Evolutionary conservation across 805 yeast species (phyloP), one percentile per base, ranked within the genome.

Genomic region (Candida insectalens): DNA sequence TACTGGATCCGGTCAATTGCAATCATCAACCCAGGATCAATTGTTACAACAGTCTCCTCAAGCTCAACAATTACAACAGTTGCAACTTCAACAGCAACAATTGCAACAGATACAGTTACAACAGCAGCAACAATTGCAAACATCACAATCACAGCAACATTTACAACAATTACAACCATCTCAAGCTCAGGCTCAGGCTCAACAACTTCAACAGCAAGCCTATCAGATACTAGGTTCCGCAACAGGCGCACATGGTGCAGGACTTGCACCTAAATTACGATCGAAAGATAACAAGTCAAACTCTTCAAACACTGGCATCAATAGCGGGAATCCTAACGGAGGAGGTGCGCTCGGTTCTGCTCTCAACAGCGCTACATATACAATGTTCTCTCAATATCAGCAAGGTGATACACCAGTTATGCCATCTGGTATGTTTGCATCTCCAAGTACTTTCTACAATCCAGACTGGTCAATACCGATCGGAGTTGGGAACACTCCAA

Each of bases 361-460:
- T n/a, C n/a, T n/a, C n/a, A n/a, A n/a, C n/a, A n/a, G n/a, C 21
- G 10, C 23, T 9, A 19, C 19, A 18, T n/a, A 12, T 15, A n/a
- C 16, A 10, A 7, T 8, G 23, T 21, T 8, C 12, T 7, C 23
- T 8, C 29, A 25, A 19, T 32, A 10, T 13, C 14, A 19, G 12
- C 35, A 32, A 26, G 49, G 49, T 12, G 74, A 78, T 9, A 85
- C 78, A 26, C 85, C 79, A 39, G 76, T 87, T 0, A 84, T 88
- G 3, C 54, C 80, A 10, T 62, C 75, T 4, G 79, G 81, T 9
- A 62, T 79, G 50, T 74, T 83, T 46, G 88, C 87, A 20, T 80
- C 89, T 5, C 95, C 95, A 0, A 71, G 77, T n/a, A 80, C 72
- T 41, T 75, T 77, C 44, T 83, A 80, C 46, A 71, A 76, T 5